These are phyloP conservation scores for Suillus subalutaceus DNA, from an alignment of 768 basidiomycete species.

Conservation along the genomic window DNA sequence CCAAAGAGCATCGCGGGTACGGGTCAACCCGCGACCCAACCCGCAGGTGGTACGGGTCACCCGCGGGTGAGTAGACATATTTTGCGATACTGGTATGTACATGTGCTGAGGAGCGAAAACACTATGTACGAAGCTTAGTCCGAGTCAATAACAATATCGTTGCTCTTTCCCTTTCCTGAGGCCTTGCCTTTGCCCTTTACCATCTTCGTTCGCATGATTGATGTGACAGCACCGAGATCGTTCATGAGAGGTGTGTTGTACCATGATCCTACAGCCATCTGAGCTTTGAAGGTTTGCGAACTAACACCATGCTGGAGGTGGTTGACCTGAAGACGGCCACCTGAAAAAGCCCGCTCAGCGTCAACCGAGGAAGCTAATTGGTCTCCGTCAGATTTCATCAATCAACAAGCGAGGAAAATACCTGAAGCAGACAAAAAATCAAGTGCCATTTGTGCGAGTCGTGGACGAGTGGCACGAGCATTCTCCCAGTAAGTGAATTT, in stretches of 20 bases:
- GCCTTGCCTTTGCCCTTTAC: not conserved
- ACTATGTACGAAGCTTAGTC: not conserved
- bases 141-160: not conserved
- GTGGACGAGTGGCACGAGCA: conserved; percentile 12
- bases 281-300: conserved; percentile 38
- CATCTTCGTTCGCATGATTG: not conserved
- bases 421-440: conserved; percentile 32
- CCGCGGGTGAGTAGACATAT: not conserved
- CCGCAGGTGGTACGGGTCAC: not conserved
- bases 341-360: conserved; percentile 41
- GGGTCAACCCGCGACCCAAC: too few species aligned
- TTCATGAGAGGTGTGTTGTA: conserved; percentile 24
- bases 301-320: conserved; percentile 37
- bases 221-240: conserved; percentile 14
- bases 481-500: conserved; percentile 13
- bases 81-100: not conserved
- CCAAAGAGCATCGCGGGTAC: too few species aligned
- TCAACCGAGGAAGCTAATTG: conserved; percentile 33
- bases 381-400: too few species aligned
- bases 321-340: conserved; percentile 33
- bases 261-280: conserved; percentile 37
- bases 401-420: not conserved
- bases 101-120: not conserved
- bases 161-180: not conserved
- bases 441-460: conserved; percentile 27